Percentiles rank a stretch among this genome's conserved stretches.
Evolutionary conservation across 1,284 basidiomycete species (phyloP).

Genomic region (Fomes fomentarius): DNA sequence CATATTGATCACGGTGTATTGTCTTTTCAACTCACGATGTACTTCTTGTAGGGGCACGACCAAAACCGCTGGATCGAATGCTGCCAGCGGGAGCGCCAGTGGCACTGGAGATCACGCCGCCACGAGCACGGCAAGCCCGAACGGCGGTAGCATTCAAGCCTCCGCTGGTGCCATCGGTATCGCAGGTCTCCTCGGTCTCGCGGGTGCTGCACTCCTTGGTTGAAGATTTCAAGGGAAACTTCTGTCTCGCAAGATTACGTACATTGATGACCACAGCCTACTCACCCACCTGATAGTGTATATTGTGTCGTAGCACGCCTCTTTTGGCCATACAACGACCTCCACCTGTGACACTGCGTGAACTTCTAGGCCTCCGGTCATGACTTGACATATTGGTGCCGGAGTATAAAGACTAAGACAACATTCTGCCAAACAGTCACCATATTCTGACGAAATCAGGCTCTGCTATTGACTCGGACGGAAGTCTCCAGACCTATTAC

Average conservation of each 20-base stretch:
- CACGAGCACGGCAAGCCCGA: conserved; percentile 10
- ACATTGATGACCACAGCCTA: conserved; percentile 9
- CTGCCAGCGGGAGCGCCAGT: neutral
- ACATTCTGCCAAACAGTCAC: no score
- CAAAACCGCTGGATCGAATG: neutral
- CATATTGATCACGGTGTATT: no score
- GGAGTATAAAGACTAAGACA: no score
- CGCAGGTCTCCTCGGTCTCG: conserved; percentile 17
- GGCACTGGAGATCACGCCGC: conserved; percentile 3
- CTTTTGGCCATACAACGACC: conserved; percentile 1
- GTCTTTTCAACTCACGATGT: no score
- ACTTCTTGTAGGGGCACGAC: conserved; percentile 8
- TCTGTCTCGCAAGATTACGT: neutral
- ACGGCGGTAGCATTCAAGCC: conserved; percentile 14
- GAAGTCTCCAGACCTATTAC: no score
- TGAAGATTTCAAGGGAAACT: neutral
- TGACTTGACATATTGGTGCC: no score
- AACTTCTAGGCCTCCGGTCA: neutral
- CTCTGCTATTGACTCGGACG: neutral
- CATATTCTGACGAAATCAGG: no score
- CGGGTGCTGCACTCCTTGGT: conserved; percentile 18
- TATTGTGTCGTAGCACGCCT: conserved; percentile 11
- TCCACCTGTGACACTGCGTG: neutral
- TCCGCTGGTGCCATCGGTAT: conserved; percentile 19
- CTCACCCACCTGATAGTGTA: neutral